phyloP scores from a whole-genome alignment of 805 yeast genomes.

The Wickerhamomyces chambardii region DNA sequence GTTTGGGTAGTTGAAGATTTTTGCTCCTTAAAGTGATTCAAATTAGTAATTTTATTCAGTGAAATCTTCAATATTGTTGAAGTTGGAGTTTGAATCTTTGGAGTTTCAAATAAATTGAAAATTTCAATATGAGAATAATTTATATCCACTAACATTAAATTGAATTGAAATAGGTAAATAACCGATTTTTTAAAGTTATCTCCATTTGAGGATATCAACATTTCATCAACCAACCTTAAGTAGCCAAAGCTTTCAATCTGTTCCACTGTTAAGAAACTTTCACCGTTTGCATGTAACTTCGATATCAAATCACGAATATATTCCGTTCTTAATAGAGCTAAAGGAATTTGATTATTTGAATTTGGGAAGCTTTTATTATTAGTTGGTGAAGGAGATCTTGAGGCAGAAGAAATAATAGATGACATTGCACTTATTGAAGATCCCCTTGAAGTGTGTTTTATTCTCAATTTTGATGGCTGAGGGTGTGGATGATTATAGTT shows the following conservation, averaged over 20 bases:
- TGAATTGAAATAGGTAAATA: conserved; percentile 24
- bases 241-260: conserved; percentile 24
- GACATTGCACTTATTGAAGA: conserved; percentile 19
- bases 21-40: no score
- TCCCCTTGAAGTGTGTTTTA: conserved; percentile 11
- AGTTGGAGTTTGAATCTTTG: conserved; percentile 11
- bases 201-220: conserved; percentile 21
- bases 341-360: conserved; percentile 4
- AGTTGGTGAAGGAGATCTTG: conserved; percentile 16
- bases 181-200: conserved; percentile 16
- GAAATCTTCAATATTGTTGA: conserved; percentile 10
- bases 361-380: neutral
- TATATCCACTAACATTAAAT: conserved; percentile 6
- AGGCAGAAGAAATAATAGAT: conserved; percentile 18
- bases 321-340: conserved; percentile 12
- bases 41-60: conserved; percentile 3
- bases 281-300: conserved; percentile 7
- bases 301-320: conserved; percentile 5
- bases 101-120: conserved; percentile 2
- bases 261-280: conserved; percentile 12
- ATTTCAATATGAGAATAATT: conserved; percentile 4
- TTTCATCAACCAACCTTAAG: conserved; percentile 24
- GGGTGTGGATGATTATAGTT: no score
- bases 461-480: conserved; percentile 3
- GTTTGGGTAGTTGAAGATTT: neutral